Conservation (phyloP, 345 rosid genomes). For the Euclidium syriacum region DNA sequence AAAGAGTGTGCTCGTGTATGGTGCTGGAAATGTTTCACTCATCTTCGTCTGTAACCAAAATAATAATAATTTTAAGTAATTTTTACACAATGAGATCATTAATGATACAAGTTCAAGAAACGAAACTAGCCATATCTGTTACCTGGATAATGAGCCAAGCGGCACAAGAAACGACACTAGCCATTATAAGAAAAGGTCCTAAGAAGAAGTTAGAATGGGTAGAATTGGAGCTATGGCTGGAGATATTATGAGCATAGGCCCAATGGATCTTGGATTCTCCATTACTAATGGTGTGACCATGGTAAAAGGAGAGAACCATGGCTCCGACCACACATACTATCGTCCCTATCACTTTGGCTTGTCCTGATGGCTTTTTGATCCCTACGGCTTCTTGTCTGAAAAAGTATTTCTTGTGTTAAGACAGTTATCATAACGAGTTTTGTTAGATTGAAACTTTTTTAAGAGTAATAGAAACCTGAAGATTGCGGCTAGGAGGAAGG, state of each 20-base stretch:
- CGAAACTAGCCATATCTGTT: too few relatives aligned
- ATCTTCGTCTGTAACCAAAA: conserved; percentile 46
- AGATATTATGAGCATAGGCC: conserved; percentile 50
- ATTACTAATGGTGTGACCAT: conserved; percentile 49
- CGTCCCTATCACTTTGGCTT: conserved; percentile 81
- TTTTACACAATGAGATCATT: too few relatives aligned
- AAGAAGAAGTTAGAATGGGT: conserved; percentile 40
- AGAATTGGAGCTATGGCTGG: conserved; percentile 15
- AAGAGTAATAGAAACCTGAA: conserved; percentile 41
- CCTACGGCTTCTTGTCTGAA: conserved; percentile 71
- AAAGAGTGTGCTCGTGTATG: conserved; percentile 68
- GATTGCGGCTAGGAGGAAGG: conserved; percentile 70
- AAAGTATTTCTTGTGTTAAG: background rate
- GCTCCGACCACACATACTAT: conserved; percentile 79
- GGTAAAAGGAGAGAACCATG: conserved; percentile 87
- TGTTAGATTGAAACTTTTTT: background rate
- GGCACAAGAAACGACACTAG: conserved; percentile 56
- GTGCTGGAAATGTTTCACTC: conserved; percentile 66
- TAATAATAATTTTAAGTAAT: too few relatives aligned
- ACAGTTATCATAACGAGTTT: background rate
- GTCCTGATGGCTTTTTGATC: conserved; percentile 56
- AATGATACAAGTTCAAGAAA: too few relatives aligned
- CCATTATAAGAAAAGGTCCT: conserved; percentile 61
- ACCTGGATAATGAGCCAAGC: conserved; percentile 85
- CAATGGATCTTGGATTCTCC: conserved; percentile 72